A percentile compares a stretch with the other conserved stretches of the same genome.
phyloP scores from a whole-genome alignment of 345 rosid genomes.

The Noccaea bulbosa region DNA sequence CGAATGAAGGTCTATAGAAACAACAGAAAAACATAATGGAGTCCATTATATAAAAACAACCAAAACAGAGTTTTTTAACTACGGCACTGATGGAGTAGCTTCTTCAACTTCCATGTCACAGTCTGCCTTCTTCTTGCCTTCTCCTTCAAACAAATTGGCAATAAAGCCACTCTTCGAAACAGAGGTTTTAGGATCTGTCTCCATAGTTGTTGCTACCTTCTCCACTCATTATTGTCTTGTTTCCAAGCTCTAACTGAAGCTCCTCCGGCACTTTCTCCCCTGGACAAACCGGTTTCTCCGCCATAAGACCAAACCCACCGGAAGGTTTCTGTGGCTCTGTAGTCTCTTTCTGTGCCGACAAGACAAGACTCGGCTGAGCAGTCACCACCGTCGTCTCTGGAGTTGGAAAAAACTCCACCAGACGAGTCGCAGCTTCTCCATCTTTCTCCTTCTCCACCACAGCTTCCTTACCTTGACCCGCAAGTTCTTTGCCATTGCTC shows the following conservation, averaged over 20 bases:
- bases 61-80: slow-evolving; percentile 4
- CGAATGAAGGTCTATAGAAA: background rate
- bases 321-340: slow-evolving; percentile 28
- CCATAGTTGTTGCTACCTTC: slow-evolving; percentile 16
- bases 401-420: slow-evolving; percentile 39
- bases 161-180: slow-evolving; percentile 31
- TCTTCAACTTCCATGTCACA: slow-evolving; percentile 21
- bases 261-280: slow-evolving; percentile 40
- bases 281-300: slow-evolving; percentile 31
- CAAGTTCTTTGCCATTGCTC: slow-evolving; percentile 23
- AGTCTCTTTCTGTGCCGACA: slow-evolving; percentile 34
- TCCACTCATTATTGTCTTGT: slow-evolving; percentile 36
- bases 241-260: slow-evolving; percentile 44
- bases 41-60: background rate
- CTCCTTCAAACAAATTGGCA: slow-evolving; percentile 32
- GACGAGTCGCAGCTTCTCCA: slow-evolving; percentile 30
- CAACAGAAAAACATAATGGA: background rate
- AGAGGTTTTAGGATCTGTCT: background rate
- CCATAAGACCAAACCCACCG: slow-evolving; percentile 39
- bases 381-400: slow-evolving; percentile 28
- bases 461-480: slow-evolving; percentile 37
- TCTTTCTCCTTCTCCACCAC: slow-evolving; percentile 27
- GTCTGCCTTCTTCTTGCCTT: slow-evolving; percentile 26
- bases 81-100: slow-evolving; percentile 24
- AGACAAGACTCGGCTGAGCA: slow-evolving; percentile 31